These are phyloP conservation scores for Neurospora sp. DNA, from an alignment of 495 filamentous ascomycete genomes.

Conservation along the genomic window DNA sequence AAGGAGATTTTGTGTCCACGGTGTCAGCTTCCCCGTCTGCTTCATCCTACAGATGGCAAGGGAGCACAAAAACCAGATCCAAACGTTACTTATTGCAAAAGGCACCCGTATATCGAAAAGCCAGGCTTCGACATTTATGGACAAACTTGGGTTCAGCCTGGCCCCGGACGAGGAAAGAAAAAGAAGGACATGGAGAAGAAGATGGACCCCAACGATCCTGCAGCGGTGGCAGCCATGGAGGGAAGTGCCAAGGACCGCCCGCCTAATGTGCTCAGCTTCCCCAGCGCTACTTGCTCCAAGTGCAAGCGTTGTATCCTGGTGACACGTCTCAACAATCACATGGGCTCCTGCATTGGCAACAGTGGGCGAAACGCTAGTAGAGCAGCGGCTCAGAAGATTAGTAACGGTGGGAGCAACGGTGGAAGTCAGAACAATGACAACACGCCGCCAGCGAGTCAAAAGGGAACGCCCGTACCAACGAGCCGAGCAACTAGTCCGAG, in stretches of 20 bases:
- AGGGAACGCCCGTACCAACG: conserved; percentile 47
- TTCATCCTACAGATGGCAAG: conserved; percentile 53
- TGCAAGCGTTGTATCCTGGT: conserved; percentile 46
- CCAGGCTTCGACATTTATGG: conserved; percentile 76
- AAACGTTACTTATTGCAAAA: conserved; percentile 63
- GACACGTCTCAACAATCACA: conserved; percentile 57
- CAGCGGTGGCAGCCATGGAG: conserved; percentile 31
- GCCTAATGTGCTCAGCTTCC: conserved; percentile 51
- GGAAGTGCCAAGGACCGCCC: conserved; percentile 40
- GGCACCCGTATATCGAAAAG: conserved; percentile 60
- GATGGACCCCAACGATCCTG: conserved; percentile 36
- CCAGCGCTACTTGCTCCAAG: conserved; percentile 45
- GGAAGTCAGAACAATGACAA: conserved; percentile 39
- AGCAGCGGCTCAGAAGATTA: conserved; percentile 45
- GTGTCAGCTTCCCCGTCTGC: conserved; percentile 53
- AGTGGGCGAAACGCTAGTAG: conserved; percentile 59
- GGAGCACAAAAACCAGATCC: conserved; percentile 51
- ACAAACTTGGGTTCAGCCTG: conserved; percentile 52
- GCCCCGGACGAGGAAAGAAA: conserved; percentile 47
- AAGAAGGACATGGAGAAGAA: conserved; percentile 53
- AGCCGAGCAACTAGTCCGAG: conserved; percentile 36
- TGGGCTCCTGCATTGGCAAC: conserved; percentile 73
- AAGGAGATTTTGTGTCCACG: conserved; percentile 60
- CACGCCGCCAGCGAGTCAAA: conserved; percentile 49
- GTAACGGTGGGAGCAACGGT: conserved; percentile 36